Base-by-base conservation (phyloP, 257 asterid species). In the Henckelia pumila region DNA sequence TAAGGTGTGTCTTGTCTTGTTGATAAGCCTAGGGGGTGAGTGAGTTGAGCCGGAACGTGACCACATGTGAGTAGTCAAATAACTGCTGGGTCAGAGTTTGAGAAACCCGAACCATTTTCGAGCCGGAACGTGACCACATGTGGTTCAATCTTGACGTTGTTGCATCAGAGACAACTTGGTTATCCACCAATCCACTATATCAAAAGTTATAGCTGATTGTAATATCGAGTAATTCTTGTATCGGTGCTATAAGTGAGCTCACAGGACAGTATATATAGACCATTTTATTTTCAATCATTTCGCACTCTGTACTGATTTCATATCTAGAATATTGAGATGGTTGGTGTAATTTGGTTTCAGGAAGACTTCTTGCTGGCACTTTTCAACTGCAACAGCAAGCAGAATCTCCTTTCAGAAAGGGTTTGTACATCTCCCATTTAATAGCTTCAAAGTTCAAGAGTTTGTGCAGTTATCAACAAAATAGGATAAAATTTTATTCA, bases 361-460 rank as follows among this genome's bases (percentile, higher is more conserved):
- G 96, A 92, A 71, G 98, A 92, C 65, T 92, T 92, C 77, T 77
- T 84, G 83, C 85, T 88, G 55, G 98, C 96, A 13, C 85, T 87
- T 73, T 84, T 84, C 77, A 63, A 79, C 19, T 65, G 88, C 81
- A 80, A 72, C 70, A 75, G 75, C 75, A 79, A 81, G 78, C 80
- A 73, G 63, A 92, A 71, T 78, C 67, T 92, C 71, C 81, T 92
- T 20, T 89, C 92, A 56, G 95, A 92, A 73, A 81, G 86, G 82
- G 98, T 92, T 23, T 2, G 87, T 76, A 44, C 62, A 50, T 64
- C 26, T 55, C 66, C 35, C 25, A 29, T 20, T 49, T 57, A 59
- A 50, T 20, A 35, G 66, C 69, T 33, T 50, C 64, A 47, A 21
- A 64, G 20, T 69, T 20, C 47, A 10, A 2, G 13, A 49, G 10